Evolutionary conservation across 257 asterid species (phyloP).

Genomic region (Cinchona pubescens): DNA sequence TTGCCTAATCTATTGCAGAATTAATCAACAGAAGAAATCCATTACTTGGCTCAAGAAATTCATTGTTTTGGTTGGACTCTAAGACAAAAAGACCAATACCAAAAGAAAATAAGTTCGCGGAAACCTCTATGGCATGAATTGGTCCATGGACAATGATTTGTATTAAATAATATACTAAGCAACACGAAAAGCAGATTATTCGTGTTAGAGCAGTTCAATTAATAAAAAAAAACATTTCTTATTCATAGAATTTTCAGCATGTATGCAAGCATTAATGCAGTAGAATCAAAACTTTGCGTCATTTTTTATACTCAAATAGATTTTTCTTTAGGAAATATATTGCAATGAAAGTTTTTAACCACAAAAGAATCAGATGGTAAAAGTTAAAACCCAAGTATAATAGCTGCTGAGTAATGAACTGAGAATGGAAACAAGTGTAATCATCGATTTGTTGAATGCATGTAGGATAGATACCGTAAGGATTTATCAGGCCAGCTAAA

Average conservation of each 20-base stretch:
- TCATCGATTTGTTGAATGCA: neutral
- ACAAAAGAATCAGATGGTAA: neutral
- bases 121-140: neutral
- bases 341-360: neutral
- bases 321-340: neutral
- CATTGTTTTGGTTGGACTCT: neutral
- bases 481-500: conserved; percentile 20
- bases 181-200: neutral
- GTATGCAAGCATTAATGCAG: neutral
- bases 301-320: neutral
- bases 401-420: neutral
- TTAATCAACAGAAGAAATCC: neutral
- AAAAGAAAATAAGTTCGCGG: neutral
- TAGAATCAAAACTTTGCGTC: neutral
- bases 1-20: neutral
- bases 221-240: neutral
- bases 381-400: conserved; percentile 1
- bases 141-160: neutral
- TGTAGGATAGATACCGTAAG: neutral
- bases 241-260: neutral
- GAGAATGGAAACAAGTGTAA: neutral
- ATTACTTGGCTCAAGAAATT: neutral
- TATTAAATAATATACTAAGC: neutral
- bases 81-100: neutral
- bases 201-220: too few species aligned